phyloP scores from a whole-genome alignment of 192 early-diverging fungal genomes.

The Entomortierella parvispora region DNA sequence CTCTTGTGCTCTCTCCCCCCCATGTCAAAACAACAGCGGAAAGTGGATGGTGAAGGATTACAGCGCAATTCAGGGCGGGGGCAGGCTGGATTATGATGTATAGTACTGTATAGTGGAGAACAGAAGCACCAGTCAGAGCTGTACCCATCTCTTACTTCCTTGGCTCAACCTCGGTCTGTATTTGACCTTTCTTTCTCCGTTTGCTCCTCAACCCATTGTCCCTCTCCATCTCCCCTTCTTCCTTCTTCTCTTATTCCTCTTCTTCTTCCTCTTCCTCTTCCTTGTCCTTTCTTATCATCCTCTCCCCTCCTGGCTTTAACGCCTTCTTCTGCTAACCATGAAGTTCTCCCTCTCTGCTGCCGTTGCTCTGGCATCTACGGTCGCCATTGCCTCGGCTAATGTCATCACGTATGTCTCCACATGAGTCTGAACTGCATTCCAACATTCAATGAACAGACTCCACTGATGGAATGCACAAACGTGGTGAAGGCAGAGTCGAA shows the following conservation, averaged over 20 bases:
- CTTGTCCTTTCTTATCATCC: neutral
- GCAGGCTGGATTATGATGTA: too few relatives aligned
- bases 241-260: neutral
- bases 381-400: conserved; percentile 1
- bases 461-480: too few relatives aligned
- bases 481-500: too few relatives aligned
- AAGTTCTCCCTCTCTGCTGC: neutral
- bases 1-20: too few relatives aligned
- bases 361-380: conserved; percentile 1
- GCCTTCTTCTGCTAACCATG: too few relatives aligned
- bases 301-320: neutral
- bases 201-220: neutral
- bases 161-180: neutral
- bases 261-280: neutral
- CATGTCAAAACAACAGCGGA: too few relatives aligned
- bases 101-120: too few relatives aligned
- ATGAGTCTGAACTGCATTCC: neutral
- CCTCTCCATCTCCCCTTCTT: neutral
- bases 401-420: conserved; percentile 27
- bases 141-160: neutral
- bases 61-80: too few relatives aligned
- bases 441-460: neutral
- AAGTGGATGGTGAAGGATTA: too few relatives aligned
- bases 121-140: neutral
- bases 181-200: neutral